These are phyloP conservation scores for Phytophthora kernoviae DNA, from an alignment of 352 stramenopile genomes.

Conservation along the genomic window DNA sequence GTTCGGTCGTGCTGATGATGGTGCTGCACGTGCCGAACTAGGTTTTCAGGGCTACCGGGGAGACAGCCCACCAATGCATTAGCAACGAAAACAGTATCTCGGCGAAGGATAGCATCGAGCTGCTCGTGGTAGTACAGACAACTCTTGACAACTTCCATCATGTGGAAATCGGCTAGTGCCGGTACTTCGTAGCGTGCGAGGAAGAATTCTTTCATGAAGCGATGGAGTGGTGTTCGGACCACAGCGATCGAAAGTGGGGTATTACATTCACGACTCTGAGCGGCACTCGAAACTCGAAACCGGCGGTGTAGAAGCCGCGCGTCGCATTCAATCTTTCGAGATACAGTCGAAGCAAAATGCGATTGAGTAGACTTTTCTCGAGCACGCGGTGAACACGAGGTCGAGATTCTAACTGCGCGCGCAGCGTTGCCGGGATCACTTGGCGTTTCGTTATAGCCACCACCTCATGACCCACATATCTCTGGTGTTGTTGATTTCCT, in stretches of 20 bases:
- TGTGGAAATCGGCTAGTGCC: conserved; percentile 66
- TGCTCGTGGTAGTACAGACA: conserved; percentile 57
- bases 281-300: conserved; percentile 22
- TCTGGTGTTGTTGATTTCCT: conserved; percentile 4
- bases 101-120: conserved; percentile 21
- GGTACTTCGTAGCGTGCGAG: conserved; percentile 55
- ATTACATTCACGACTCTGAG: not conserved
- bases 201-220: conserved; percentile 69
- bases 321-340: conserved; percentile 64
- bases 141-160: conserved; percentile 77
- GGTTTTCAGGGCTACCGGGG: conserved; percentile 15
- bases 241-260: conserved; percentile 1
- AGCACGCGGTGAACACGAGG: conserved; percentile 62
- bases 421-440: conserved; percentile 52
- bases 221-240: conserved; percentile 38
- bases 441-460: conserved; percentile 44
- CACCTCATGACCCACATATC: conserved; percentile 11
- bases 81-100: conserved; percentile 15
- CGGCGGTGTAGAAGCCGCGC: conserved; percentile 23
- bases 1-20: conserved; percentile 9
- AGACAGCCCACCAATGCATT: conserved; percentile 16
- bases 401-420: conserved; percentile 50
- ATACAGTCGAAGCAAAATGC: conserved; percentile 46
- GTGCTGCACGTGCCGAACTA: conserved; percentile 21
- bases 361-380: conserved; percentile 47